A percentile compares a stretch with the other conserved stretches of the same genome.
phyloP scores from a whole-genome alignment of 2,329 filamentous ascomycete genomes.

The Penicillium sp. region DNA sequence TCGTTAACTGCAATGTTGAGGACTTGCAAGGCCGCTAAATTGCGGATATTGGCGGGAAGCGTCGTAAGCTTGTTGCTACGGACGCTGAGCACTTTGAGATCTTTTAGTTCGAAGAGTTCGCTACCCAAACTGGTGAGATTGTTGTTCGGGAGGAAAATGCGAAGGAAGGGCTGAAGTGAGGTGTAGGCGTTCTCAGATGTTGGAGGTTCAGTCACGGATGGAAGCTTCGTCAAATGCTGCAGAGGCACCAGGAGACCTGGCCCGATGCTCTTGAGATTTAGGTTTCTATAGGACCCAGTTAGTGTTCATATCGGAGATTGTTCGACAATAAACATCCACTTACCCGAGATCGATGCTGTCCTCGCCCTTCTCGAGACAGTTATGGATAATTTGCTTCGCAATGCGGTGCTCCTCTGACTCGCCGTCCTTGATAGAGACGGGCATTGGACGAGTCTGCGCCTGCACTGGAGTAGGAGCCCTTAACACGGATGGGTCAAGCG shows the following conservation, averaged over 20 bases:
- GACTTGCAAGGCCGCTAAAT: slow-evolving; percentile 42
- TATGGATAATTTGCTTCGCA: slow-evolving; percentile 38
- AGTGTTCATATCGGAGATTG: neutral
- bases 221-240: slow-evolving; percentile 42
- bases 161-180: slow-evolving; percentile 43
- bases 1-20: slow-evolving; percentile 48
- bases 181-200: slow-evolving; percentile 38
- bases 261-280: slow-evolving; percentile 32
- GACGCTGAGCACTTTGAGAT: slow-evolving; percentile 45
- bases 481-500: neutral
- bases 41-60: slow-evolving; percentile 43
- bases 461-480: neutral
- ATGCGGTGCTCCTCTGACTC: slow-evolving; percentile 38
- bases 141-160: slow-evolving; percentile 46
- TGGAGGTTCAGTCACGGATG: slow-evolving; percentile 32
- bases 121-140: slow-evolving; percentile 35
- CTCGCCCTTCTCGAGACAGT: slow-evolving; percentile 44
- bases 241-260: slow-evolving; percentile 36
- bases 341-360: slow-evolving; percentile 49
- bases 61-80: slow-evolving; percentile 46
- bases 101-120: slow-evolving; percentile 43
- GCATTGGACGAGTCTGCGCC: slow-evolving; percentile 15
- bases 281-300: slow-evolving; percentile 25
- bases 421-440: slow-evolving; percentile 17
- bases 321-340: slow-evolving; percentile 12